Base-by-base conservation (phyloP, 352 stramenopile species). In the Aphanomyces cochlioides region DNA sequence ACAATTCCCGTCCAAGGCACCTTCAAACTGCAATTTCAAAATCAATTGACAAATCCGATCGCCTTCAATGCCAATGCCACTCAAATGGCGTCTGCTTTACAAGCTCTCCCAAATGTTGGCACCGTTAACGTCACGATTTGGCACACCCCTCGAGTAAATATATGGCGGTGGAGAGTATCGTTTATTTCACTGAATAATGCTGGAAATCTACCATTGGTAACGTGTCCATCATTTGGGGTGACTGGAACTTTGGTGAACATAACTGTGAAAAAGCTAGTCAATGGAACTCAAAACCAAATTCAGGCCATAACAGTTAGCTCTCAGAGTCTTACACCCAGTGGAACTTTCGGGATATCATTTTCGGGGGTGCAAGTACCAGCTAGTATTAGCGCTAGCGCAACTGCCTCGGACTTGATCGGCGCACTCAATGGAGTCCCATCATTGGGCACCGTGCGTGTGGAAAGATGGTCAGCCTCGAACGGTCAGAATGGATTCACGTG, bases 131-230 rank as follows among this genome's bases (percentile, higher is more conserved):
- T 84, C 3, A 59, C 43, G 13, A 61, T 50, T 4, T 17, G 19
- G 10, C 64, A 70, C 53, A 12, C 3, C 34, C 47, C 64, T 17
- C 19, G 3, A 1, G 3, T 70, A 3, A 70, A 70, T 15, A 6
- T 7, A 13, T 70, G 56, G 56, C 40, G 75, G 59, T 90, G 83
- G 83, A 66, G 77, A 38, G 75, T 88, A 17, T 88, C 83, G 37
- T 90, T 90, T 73, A 72, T 75, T 56, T 79, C 76, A 21, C 72
- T 90, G 28, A 78, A 76, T 53, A 81, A 83, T 66, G 74, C 79
- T 61, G 81, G 83, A 21, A 73, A 87, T 63, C 3, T 89, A 5
- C 72, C 78, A 41, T 45, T 74, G 48, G 61, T 90, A 34, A 74
- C 70, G 58, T 70, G 3, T 59, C 70, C 50, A 15, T 71, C 74